A percentile compares a stretch with the other conserved stretches of the same genome.
phyloP scores from a whole-genome alignment of 108 stramenopile genomes.

The Phaeodactylum tricornutum region DNA sequence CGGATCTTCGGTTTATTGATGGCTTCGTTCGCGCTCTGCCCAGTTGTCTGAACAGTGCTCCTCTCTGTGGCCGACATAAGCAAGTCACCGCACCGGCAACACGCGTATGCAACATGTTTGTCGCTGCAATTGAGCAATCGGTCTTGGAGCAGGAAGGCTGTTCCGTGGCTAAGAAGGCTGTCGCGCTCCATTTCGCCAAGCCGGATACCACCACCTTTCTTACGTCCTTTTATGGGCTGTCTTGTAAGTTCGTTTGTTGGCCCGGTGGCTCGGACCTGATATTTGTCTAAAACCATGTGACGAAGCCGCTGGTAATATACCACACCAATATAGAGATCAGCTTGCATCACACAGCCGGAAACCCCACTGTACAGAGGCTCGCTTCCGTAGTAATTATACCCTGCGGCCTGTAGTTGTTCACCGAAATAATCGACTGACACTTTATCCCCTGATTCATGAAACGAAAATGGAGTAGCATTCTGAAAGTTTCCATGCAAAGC shows the following conservation, averaged over 20 bases:
- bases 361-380: slow-evolving; percentile 98
- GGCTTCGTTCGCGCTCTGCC: slow-evolving; percentile 58
- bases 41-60: slow-evolving; percentile 65
- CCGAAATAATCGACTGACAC: slow-evolving; percentile 97
- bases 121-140: slow-evolving; percentile 95
- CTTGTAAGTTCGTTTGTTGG: slow-evolving; percentile 92
- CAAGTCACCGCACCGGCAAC: slow-evolving; percentile 83
- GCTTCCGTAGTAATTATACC: slow-evolving; percentile 97
- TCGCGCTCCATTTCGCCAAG: slow-evolving; percentile 99
- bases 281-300: slow-evolving; percentile 99
- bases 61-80: slow-evolving; percentile 77
- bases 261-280: slow-evolving; percentile 96
- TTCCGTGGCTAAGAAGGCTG: slow-evolving; percentile 91
- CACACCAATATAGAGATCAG: slow-evolving; percentile 97
- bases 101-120: slow-evolving; percentile 86
- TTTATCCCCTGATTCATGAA: slow-evolving; percentile 90
- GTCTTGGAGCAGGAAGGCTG: slow-evolving; percentile 92
- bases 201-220: slow-evolving; percentile 97
- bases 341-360: slow-evolving; percentile 94
- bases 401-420: slow-evolving; percentile 93
- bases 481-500: slow-evolving; percentile 93
- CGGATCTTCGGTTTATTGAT: slow-evolving; percentile 58
- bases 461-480: slow-evolving; percentile 96
- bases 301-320: slow-evolving; percentile 98
- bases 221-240: slow-evolving; percentile 98